phyloP scores from a whole-genome alignment of 1,139 yeast species.

The Candida anutae region DNA sequence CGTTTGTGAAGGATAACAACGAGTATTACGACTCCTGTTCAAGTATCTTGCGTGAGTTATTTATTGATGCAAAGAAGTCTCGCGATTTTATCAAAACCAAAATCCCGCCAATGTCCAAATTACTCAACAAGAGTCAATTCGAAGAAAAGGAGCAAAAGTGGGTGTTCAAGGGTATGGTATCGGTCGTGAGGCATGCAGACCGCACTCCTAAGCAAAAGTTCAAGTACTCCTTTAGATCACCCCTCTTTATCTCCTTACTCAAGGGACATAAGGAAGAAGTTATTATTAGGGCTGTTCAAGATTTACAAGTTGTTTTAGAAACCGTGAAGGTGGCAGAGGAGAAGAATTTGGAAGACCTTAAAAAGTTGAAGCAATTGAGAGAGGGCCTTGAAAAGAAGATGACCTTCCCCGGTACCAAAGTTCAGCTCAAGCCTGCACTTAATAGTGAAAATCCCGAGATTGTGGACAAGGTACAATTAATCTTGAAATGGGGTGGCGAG shows the following conservation, averaged over 20 bases:
- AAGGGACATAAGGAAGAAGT: slow-evolving; percentile 97
- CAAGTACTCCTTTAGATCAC: slow-evolving; percentile 88
- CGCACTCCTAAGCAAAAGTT: slow-evolving; percentile 98
- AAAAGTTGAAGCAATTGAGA: slow-evolving; percentile 68
- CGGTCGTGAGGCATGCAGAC: slow-evolving; percentile 94
- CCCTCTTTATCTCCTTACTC: slow-evolving; percentile 74
- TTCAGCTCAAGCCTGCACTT: slow-evolving; percentile 87
- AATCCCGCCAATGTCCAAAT: slow-evolving; percentile 31
- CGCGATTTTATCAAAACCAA: slow-evolving; percentile 34
- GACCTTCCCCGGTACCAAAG: slow-evolving; percentile 91
- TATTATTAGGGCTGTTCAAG: slow-evolving; percentile 83
- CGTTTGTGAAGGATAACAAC: slow-evolving; percentile 89
- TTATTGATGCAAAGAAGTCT: slow-evolving; percentile 48
- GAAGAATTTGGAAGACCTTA: slow-evolving; percentile 69
- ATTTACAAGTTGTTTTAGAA: slow-evolving; percentile 75
- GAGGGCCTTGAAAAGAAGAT: slow-evolving; percentile 84
- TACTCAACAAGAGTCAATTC: slow-evolving; percentile 33
- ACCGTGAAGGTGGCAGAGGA: slow-evolving; percentile 79
- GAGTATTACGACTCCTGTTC: slow-evolving; percentile 85
- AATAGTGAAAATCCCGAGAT: slow-evolving; percentile 50
- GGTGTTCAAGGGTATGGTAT: slow-evolving; percentile 91
- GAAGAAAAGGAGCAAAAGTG: slow-evolving; percentile 91
- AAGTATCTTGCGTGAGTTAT: slow-evolving; percentile 64
- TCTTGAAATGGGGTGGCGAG: slow-evolving; percentile 98
- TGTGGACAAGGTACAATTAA: slow-evolving; percentile 92